These are phyloP conservation scores for Schwanniomyces vanrijiae DNA, from an alignment of 805 yeast species.

Conservation along the genomic window DNA sequence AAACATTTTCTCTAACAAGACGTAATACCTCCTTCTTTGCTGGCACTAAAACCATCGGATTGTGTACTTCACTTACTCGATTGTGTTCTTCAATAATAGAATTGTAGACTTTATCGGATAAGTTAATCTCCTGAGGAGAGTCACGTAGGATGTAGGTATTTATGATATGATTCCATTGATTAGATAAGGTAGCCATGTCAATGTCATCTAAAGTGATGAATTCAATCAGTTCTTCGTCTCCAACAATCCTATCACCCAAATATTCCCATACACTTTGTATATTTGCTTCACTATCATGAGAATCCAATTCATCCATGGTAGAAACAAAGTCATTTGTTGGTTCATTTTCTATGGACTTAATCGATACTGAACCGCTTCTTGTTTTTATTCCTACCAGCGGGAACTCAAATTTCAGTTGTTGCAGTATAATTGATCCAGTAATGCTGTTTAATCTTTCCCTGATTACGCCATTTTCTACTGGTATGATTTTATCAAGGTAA, in stretches of 20 bases:
- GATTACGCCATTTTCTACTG: neutral
- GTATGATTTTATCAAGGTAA: slow-evolving; percentile 30
- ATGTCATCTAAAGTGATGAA: slow-evolving; percentile 2
- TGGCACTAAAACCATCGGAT: slow-evolving; percentile 22
- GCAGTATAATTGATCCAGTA: neutral
- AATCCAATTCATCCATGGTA: slow-evolving; percentile 25
- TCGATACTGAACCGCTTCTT: slow-evolving; percentile 7
- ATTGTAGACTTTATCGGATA: slow-evolving; percentile 39
- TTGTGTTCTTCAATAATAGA: slow-evolving; percentile 17
- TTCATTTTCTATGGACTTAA: slow-evolving; percentile 23
- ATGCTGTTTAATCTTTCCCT: neutral
- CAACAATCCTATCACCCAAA: slow-evolving; percentile 11
- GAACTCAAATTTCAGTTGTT: neutral
- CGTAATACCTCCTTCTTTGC: slow-evolving; percentile 34
- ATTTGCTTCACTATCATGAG: neutral
- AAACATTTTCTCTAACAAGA: slow-evolving; percentile 36
- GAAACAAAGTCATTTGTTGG: slow-evolving; percentile 21
- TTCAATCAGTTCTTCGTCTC: slow-evolving; percentile 6
- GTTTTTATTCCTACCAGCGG: neutral
- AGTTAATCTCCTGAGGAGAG: slow-evolving; percentile 49
- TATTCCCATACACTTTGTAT: slow-evolving; percentile 17
- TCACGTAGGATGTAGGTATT: slow-evolving; percentile 38
- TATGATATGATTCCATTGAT: slow-evolving; percentile 42
- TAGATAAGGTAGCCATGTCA: slow-evolving; percentile 7
- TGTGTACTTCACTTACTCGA: slow-evolving; percentile 17